phyloP scores from a whole-genome alignment of 2,329 filamentous ascomycete species.

The Macrophomina phaseolina region DNA sequence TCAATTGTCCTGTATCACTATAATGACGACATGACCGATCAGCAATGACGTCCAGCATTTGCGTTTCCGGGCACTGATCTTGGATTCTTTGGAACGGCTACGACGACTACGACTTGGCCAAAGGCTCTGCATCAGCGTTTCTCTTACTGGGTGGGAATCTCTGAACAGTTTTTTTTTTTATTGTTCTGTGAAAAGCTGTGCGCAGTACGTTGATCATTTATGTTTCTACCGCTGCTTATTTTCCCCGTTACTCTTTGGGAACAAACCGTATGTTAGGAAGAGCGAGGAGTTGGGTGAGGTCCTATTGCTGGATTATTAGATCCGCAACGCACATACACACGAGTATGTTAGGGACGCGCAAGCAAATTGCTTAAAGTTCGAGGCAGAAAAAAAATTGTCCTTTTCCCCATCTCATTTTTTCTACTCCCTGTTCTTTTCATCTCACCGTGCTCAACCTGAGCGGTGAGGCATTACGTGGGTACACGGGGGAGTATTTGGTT shows the following conservation, averaged over 20 bases:
- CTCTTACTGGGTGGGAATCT: conserved; percentile 15
- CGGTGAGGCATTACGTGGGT: neutral
- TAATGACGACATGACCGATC: conserved; percentile 19
- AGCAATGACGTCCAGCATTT: conserved; percentile 20
- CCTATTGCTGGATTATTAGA: conserved; percentile 20
- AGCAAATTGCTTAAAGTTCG: conserved; percentile 2
- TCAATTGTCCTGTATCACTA: conserved; percentile 21
- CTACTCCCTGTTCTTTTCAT: no score
- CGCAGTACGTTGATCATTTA: neutral
- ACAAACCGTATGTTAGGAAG: neutral
- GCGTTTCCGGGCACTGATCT: conserved; percentile 1
- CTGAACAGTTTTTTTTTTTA: conserved; percentile 4
- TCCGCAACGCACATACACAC: conserved; percentile 7
- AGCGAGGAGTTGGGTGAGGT: conserved; percentile 20
- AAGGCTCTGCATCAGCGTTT: conserved; percentile 22
- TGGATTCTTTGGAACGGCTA: neutral
- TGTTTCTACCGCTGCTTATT: neutral
- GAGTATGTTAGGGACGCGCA: conserved; percentile 2
- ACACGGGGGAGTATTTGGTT: neutral
- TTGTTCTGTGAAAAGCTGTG: conserved; percentile 23
- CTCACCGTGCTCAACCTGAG: neutral
- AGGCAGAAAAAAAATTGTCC: neutral
- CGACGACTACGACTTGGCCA: conserved; percentile 14
- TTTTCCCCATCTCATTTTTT: neutral
- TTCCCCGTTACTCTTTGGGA: conserved; percentile 8